These are phyloP conservation scores for Xylariaceae sp. DNA, from an alignment of 2,329 filamentous ascomycete genomes.

Conservation along the genomic window DNA sequence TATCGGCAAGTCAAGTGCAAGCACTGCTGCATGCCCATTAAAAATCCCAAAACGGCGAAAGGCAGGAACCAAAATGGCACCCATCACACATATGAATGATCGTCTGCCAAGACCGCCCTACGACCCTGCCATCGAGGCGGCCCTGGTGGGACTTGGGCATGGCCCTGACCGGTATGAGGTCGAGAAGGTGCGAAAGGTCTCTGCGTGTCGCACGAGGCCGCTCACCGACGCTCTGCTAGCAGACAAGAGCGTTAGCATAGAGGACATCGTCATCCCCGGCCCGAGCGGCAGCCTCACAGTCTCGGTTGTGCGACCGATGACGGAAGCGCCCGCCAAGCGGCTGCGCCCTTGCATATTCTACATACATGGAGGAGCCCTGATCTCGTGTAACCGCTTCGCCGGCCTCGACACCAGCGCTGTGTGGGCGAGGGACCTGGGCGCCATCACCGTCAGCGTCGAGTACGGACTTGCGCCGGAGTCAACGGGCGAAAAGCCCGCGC, in stretches of 20 bases:
- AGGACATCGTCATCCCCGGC: slow-evolving; percentile 23
- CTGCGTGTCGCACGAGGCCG: slow-evolving; percentile 21
- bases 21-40: slow-evolving; percentile 1
- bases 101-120: slow-evolving; percentile 28
- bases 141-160: slow-evolving; percentile 23
- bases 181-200: slow-evolving; percentile 25
- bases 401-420: slow-evolving; percentile 29
- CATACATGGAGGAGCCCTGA: slow-evolving; percentile 29
- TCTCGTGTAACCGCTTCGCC: slow-evolving; percentile 29
- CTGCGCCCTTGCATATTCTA: slow-evolving; percentile 28
- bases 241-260: slow-evolving; percentile 25
- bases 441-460: slow-evolving; percentile 30
- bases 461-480: slow-evolving; percentile 31
- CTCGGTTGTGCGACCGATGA: slow-evolving; percentile 24
- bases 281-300: slow-evolving; percentile 21
- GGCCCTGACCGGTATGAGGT: slow-evolving; percentile 26
- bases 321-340: slow-evolving; percentile 17
- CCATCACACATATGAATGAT: slow-evolving; percentile 18
- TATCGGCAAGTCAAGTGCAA: neutral
- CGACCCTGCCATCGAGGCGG: slow-evolving; percentile 24
- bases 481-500: slow-evolving; percentile 23
- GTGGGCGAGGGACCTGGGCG: slow-evolving; percentile 28
- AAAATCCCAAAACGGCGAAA: neutral
- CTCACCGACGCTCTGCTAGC: slow-evolving; percentile 25
- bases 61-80: slow-evolving; percentile 18